phyloP scores from a whole-genome alignment of 176 grass and related monocot genomes.

The Luzula sylvatica region DNA sequence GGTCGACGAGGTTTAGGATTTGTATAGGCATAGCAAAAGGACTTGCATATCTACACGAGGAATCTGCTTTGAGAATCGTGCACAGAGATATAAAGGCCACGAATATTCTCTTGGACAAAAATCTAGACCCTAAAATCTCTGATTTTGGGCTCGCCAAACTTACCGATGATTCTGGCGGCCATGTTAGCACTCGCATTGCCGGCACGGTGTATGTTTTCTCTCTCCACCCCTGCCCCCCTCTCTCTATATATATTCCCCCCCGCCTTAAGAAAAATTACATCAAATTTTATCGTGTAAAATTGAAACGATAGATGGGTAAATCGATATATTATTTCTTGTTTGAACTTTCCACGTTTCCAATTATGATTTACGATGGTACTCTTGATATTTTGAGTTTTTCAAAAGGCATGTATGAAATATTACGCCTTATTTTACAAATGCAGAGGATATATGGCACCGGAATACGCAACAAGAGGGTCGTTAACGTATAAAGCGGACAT shows the following conservation, averaged over 20 bases:
- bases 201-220: conserved; percentile 69
- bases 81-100: conserved; percentile 89
- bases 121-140: conserved; percentile 75
- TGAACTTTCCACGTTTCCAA: too few relatives aligned
- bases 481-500: conserved; percentile 86
- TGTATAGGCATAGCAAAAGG: conserved; percentile 70
- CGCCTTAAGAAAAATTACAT: too few relatives aligned
- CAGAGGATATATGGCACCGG: conserved; percentile 94
- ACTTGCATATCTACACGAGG: conserved; percentile 76
- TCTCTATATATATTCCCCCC: conserved; percentile 7
- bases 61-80: conserved; percentile 70
- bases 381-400: too few relatives aligned
- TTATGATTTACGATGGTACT: too few relatives aligned
- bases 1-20: conserved; percentile 53
- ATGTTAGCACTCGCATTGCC: conserved; percentile 63
- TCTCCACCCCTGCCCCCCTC: conserved; percentile 16
- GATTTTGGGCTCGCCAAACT: conserved; percentile 90
- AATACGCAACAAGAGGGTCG: conserved; percentile 85
- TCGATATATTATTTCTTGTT: too few relatives aligned
- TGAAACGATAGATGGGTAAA: too few relatives aligned
- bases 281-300: too few relatives aligned
- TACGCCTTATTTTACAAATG: conserved; percentile 19
- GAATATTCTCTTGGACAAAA: conserved; percentile 84
- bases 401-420: too few relatives aligned
- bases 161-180: conserved; percentile 54